Evolutionary conservation across 1,284 basidiomycete genomes (phyloP).

Genomic region (Leccinum solheimii): DNA sequence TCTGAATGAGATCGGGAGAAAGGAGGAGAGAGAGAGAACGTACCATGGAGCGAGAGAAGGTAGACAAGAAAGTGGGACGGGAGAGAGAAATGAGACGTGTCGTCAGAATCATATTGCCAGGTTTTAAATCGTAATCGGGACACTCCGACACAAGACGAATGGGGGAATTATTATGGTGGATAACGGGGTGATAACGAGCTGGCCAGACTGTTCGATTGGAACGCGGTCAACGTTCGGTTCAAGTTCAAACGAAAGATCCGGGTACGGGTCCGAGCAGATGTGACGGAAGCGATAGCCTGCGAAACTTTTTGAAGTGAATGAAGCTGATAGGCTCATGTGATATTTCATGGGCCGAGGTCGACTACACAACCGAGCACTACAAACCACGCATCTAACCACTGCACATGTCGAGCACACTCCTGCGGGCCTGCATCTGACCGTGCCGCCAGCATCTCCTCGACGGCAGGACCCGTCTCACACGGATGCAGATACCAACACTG

Average conservation of each 20-base stretch:
- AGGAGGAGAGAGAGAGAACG: slow-evolving; percentile 14
- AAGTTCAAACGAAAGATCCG: slow-evolving; percentile 12
- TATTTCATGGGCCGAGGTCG: slow-evolving; percentile 39
- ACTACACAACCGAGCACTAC: slow-evolving; percentile 66
- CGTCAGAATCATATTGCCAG: slow-evolving; percentile 35
- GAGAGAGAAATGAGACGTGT: slow-evolving; percentile 34
- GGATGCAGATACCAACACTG: slow-evolving; percentile 85
- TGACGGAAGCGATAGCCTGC: slow-evolving; percentile 8
- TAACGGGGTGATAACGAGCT: background rate
- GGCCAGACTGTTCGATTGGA: background rate
- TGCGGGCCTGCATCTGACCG: slow-evolving; percentile 25
- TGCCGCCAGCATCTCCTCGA: slow-evolving; percentile 66
- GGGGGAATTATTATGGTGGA: background rate
- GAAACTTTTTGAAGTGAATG: background rate
- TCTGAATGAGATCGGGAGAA: slow-evolving; percentile 1
- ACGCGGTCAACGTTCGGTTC: slow-evolving; percentile 7
- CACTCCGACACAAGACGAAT: slow-evolving; percentile 24
- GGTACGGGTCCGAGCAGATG: slow-evolving; percentile 4
- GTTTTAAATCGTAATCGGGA: slow-evolving; percentile 27
- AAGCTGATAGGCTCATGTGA: background rate
- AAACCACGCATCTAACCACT: slow-evolving; percentile 74
- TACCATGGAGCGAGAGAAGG: slow-evolving; percentile 47
- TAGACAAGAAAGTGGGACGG: slow-evolving; percentile 39
- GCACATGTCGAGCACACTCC: slow-evolving; percentile 34
- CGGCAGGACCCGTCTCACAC: slow-evolving; percentile 66